A percentile compares a stretch with the other conserved stretches of the same genome.
phyloP scores from a whole-genome alignment of 306 rosid genomes.

The Dalbergia cultrata region DNA sequence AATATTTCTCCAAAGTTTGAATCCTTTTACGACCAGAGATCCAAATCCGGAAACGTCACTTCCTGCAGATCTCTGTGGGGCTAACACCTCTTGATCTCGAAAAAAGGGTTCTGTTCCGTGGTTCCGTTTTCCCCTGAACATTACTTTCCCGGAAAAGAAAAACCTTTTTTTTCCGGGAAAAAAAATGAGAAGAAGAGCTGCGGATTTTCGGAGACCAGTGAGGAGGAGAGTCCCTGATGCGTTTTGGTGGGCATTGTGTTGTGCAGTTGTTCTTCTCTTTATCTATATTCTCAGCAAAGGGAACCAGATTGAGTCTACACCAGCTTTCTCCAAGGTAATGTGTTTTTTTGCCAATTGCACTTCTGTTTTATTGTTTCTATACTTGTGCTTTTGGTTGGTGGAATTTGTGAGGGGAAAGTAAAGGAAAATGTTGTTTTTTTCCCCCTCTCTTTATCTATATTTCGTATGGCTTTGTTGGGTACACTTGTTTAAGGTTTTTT shows the following conservation, averaged over 20 bases:
- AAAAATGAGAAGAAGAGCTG: conserved; percentile 81
- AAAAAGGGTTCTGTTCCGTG: neutral
- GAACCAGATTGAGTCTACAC: conserved; percentile 79
- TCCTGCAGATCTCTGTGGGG: conserved; percentile 43
- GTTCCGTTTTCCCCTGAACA: neutral
- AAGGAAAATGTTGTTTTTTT: too few relatives aligned
- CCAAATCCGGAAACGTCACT: conserved; percentile 19
- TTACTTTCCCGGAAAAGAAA: conserved; percentile 21
- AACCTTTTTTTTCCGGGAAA: conserved; percentile 11
- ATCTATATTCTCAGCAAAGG: conserved; percentile 75
- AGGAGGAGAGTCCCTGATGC: conserved; percentile 82
- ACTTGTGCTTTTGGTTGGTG: conserved; percentile 30
- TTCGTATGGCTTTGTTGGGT: conserved; percentile 28
- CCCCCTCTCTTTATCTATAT: neutral
- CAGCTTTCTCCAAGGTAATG: conserved; percentile 68
- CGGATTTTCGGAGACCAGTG: conserved; percentile 83
- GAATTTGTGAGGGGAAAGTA: conserved; percentile 8
- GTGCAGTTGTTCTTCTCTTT: conserved; percentile 75
- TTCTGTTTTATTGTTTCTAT: neutral
- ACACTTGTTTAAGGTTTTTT: too few relatives aligned
- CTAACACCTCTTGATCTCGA: conserved; percentile 29
- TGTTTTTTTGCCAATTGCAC: neutral
- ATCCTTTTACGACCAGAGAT: conserved; percentile 31
- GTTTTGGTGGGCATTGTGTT: conserved; percentile 78
- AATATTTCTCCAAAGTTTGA: conserved; percentile 10